Conservation (phyloP, 768 basidiomycete genomes). For the Hericium alpestre region DNA sequence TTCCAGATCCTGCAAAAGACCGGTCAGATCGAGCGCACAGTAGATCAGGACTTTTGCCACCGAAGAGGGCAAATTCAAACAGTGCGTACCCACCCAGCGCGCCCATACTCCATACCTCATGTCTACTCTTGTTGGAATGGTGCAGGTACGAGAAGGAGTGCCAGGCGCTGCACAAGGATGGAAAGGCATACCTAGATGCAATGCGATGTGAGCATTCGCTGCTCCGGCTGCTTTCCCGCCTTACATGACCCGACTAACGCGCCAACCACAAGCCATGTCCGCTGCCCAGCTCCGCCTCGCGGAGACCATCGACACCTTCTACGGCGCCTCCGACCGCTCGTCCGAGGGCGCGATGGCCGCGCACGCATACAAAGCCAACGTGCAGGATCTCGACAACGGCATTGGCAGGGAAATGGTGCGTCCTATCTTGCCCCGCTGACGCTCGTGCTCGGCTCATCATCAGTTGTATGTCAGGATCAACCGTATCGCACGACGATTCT, state of each 20-base stretch:
- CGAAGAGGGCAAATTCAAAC: conserved; percentile 83
- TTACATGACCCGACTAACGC: neutral
- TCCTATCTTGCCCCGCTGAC: conserved; percentile 5
- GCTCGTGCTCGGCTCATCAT: neutral
- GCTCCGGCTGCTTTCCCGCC: neutral
- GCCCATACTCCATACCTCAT: neutral
- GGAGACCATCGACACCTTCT: conserved; percentile 90
- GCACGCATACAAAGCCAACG: conserved; percentile 90
- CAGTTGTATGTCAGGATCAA: conserved; percentile 48
- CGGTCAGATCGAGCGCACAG: conserved; percentile 91
- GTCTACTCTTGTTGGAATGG: neutral
- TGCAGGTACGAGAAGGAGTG: conserved; percentile 93
- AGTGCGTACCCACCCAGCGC: conserved; percentile 40
- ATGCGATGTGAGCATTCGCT: conserved; percentile 61
- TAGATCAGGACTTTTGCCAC: conserved; percentile 92
- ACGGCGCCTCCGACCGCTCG: conserved; percentile 69
- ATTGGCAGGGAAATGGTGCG: conserved; percentile 78
- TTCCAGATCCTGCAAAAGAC: conserved; percentile 89
- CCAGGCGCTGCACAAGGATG: conserved; percentile 85
- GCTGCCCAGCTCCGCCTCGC: conserved; percentile 86
- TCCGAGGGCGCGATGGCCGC: conserved; percentile 95
- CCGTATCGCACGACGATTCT: conserved; percentile 92
- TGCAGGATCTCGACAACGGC: conserved; percentile 84
- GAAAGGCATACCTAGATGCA: conserved; percentile 88
- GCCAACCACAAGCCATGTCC: conserved; percentile 64